phyloP scores from a whole-genome alignment of 306 rosid species.

The Acacia acuminata region DNA sequence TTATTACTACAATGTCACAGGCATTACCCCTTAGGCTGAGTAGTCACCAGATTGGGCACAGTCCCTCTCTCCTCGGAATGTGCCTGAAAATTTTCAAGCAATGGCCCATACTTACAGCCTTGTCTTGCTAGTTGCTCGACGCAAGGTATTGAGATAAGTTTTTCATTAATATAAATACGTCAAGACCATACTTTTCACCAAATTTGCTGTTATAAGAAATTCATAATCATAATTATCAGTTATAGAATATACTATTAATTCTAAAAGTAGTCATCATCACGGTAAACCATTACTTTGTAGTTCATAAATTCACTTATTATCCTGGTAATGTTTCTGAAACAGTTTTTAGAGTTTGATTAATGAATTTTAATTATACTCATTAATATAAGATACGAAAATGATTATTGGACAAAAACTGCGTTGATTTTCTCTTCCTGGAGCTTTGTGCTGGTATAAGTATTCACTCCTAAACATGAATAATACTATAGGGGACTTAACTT shows the following conservation, averaged over 20 bases:
- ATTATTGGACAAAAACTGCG: too few species aligned
- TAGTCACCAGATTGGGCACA: too few species aligned
- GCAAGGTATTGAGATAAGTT: conserved; percentile 61
- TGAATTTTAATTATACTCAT: background rate
- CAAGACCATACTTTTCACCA: background rate
- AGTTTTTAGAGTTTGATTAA: background rate
- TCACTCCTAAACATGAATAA: too few species aligned
- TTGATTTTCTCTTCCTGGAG: too few species aligned
- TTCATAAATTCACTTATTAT: background rate
- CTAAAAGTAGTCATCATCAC: background rate
- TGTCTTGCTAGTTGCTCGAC: conserved; percentile 61
- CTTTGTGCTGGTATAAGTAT: too few species aligned
- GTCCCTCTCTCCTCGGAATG: too few species aligned
- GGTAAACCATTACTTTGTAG: background rate
- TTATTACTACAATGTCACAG: too few species aligned
- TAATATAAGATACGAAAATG: too few species aligned
- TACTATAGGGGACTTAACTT: too few species aligned
- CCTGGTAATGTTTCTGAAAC: background rate
- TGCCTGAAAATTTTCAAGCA: too few species aligned
- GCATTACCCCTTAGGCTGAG: too few species aligned
- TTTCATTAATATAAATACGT: background rate
- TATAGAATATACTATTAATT: background rate
- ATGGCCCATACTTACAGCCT: too few species aligned
- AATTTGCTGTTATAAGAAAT: background rate
- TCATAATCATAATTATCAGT: background rate